These are phyloP conservation scores for Jasminum sambac DNA, from an alignment of 257 asterid genomes.

Conservation along the genomic window DNA sequence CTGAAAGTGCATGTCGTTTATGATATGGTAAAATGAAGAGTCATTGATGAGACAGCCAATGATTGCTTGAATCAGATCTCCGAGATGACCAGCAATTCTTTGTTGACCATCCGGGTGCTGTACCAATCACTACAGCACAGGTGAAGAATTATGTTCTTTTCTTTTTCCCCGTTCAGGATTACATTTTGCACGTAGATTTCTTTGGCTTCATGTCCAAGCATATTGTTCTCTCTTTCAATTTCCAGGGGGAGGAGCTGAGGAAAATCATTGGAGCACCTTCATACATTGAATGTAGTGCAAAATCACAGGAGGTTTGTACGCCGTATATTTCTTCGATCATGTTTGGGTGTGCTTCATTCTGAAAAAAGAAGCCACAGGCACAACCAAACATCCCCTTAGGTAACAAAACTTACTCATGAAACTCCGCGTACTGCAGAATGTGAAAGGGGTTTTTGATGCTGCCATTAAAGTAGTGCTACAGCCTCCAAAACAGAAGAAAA, in stretches of 20 bases:
- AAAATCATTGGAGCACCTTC: slow-evolving; percentile 44
- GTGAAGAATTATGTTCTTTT: not conserved
- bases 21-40: not conserved
- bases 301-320: slow-evolving; percentile 45
- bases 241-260: slow-evolving; percentile 46
- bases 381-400: not conserved
- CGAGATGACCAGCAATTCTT: slow-evolving; percentile 21
- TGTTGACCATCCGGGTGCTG: slow-evolving; percentile 21
- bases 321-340: not conserved
- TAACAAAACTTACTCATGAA: not conserved
- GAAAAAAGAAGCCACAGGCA: too few species aligned
- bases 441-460: slow-evolving; percentile 57
- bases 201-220: not conserved
- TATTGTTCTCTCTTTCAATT: not conserved
- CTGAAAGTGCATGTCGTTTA: not conserved
- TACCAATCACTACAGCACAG: slow-evolving; percentile 24
- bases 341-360: too few species aligned
- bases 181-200: not conserved
- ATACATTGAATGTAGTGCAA: slow-evolving; percentile 51
- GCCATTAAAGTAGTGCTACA: slow-evolving; percentile 58
- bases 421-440: slow-evolving; percentile 37
- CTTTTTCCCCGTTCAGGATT: not conserved
- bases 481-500: slow-evolving; percentile 57
- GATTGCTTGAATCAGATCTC: slow-evolving; percentile 19
- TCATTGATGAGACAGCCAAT: not conserved